Base-by-base conservation (phyloP, 495 filamentous ascomycete genomes). In the Oleoguttula mirabilis region DNA sequence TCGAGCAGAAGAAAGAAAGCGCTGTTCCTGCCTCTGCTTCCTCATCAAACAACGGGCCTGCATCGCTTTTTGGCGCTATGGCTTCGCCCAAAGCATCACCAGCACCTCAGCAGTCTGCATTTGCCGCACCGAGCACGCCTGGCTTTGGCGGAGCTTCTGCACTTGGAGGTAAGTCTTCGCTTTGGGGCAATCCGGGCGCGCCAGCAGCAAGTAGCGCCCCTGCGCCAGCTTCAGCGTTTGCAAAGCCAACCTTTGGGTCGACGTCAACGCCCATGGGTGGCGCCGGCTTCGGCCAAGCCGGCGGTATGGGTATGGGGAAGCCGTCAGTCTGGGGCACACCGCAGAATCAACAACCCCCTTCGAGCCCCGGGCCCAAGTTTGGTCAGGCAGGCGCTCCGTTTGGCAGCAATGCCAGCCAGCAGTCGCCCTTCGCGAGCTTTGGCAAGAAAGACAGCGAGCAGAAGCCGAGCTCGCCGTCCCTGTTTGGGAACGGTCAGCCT, bases 91-190 rank as follows among this genome's bases (percentile, higher is more conserved):
- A n/a, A n/a, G n/a, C 20, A n/a, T 1, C 27, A 22, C n/a, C 15
- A 10, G 21, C 39, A 30, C 19, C 16, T 4, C 6, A 22, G 7
- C 49, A 45, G 35, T 48, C 55, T 4, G 31, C 42, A 11, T 52
- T 52, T 33, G 52, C 43, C 10, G 17, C 28, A 17, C 35, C 55
- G 14, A 44, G 43, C 21, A 49, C 43, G 8, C 50, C 51, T 16
- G 46, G 37, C n/a, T 58, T 56, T 31, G 56, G 57, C 14, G 49
- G 41, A 16, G 11, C 58, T 15, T 38, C 55, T 12, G 32, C 36
- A 2, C 27, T 52, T 3, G 53, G 55, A 16, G 40, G 36, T 15
- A 51, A 39, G 7, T 33, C 31, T 6, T 54, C 50, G 24, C 27
- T 27, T 3, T 59, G 56, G 56, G 48, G 39, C 43, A 24, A 25